phyloP scores from a whole-genome alignment of 768 basidiomycete genomes.

The Serendipita vermifera region DNA sequence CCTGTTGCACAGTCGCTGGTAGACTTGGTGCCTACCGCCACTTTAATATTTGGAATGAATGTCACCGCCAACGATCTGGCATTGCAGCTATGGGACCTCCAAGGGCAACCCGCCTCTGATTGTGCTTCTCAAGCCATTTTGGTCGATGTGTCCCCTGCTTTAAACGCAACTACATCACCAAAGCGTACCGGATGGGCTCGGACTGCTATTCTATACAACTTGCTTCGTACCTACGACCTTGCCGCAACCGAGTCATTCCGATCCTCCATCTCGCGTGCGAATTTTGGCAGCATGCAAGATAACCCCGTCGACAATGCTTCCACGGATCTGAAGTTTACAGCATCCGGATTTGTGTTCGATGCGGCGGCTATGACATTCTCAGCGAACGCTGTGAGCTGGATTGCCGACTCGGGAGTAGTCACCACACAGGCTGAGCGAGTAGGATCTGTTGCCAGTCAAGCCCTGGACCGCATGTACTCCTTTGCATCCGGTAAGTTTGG shows the following conservation, averaged over 20 bases:
- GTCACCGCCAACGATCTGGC: slow-evolving; percentile 34
- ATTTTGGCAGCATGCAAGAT: slow-evolving; percentile 33
- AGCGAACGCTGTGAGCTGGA: slow-evolving; percentile 34
- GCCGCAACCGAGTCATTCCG: slow-evolving; percentile 29
- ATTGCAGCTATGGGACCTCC: slow-evolving; percentile 36
- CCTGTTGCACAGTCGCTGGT: slow-evolving; percentile 42
- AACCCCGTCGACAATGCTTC: slow-evolving; percentile 24
- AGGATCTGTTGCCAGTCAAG: slow-evolving; percentile 25
- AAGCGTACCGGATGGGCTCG: slow-evolving; percentile 47
- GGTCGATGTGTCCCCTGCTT: slow-evolving; percentile 39
- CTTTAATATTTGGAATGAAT: slow-evolving; percentile 35
- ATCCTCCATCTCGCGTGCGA: slow-evolving; percentile 34
- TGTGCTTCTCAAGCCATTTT: slow-evolving; percentile 43
- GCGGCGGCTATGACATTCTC: slow-evolving; percentile 44
- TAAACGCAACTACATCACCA: slow-evolving; percentile 29
- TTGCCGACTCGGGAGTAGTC: slow-evolving; percentile 33
- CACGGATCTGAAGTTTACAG: slow-evolving; percentile 29
- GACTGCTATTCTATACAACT: slow-evolving; percentile 46
- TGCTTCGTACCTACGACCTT: slow-evolving; percentile 38
- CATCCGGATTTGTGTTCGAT: slow-evolving; percentile 44
- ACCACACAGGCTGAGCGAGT: slow-evolving; percentile 34
- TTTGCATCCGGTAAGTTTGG: slow-evolving; percentile 41
- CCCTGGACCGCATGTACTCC: slow-evolving; percentile 47
- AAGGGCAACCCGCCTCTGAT: slow-evolving; percentile 32
- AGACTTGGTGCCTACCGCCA: slow-evolving; percentile 36